Evolutionary conservation across 176 grass and related monocot species (phyloP).

Genomic region (Dactylis glomerata): DNA sequence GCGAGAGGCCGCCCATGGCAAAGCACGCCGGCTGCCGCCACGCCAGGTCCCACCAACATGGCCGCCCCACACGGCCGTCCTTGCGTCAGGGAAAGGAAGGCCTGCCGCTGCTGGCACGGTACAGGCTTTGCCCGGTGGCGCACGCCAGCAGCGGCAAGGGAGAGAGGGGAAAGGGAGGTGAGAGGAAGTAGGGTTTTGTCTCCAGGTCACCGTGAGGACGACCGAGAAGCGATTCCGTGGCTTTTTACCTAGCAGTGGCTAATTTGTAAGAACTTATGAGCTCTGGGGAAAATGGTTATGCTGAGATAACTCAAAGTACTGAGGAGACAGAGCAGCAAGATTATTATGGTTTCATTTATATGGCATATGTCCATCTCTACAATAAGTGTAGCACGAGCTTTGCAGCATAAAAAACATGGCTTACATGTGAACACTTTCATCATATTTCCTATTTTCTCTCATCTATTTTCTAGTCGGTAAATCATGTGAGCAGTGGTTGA

Average conservation of each 20-base stretch:
- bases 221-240: no score
- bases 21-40: no score
- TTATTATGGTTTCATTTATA: not conserved
- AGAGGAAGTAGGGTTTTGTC: no score
- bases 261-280: not conserved
- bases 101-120: no score
- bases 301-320: not conserved
- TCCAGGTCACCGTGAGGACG: no score
- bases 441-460: not conserved
- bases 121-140: no score
- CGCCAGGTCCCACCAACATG: no score
- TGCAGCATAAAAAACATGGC: not conserved
- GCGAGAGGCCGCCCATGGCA: no score
- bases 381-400: not conserved
- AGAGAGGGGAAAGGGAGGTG: no score
- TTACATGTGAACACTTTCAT: not conserved
- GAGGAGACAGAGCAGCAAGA: not conserved
- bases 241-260: not conserved
- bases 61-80: no score
- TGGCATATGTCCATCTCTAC: not conserved
- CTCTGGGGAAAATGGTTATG: not conserved
- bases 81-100: no score
- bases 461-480: not conserved
- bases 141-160: no score
- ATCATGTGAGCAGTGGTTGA: not conserved